These are phyloP conservation scores for Euphorbia celastroides DNA, from an alignment of 441 rosid species.

Conservation along the genomic window DNA sequence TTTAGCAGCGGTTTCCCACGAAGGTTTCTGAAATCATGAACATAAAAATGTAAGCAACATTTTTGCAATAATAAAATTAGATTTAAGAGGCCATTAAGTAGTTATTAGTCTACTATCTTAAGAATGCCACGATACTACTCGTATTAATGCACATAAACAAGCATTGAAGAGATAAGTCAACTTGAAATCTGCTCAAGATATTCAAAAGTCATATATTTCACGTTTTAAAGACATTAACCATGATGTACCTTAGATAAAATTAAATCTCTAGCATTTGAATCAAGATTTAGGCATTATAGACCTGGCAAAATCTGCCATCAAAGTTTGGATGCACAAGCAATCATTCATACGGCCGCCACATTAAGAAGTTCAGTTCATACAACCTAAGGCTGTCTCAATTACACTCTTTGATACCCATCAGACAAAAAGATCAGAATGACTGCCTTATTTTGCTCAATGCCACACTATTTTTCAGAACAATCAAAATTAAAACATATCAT, in stretches of 20 bases:
- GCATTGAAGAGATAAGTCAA: neutral
- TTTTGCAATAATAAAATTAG: neutral
- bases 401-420: neutral
- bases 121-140: neutral
- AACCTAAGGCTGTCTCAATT: neutral
- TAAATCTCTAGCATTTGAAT: neutral
- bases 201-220: neutral
- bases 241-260: neutral
- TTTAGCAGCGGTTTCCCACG: conserved; percentile 93
- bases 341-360: neutral
- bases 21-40: conserved; percentile 66
- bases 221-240: neutral
- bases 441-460: neutral
- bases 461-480: neutral
- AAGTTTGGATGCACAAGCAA: neutral
- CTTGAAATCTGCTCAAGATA: neutral
- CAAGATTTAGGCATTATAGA: neutral
- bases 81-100: neutral
- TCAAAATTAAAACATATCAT: neutral
- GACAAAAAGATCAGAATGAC: neutral
- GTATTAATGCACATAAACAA: neutral
- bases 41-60: conserved; percentile 11
- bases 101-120: neutral
- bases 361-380: neutral
- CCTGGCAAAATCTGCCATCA: neutral